Percentiles rank a stretch among this genome's conserved stretches.
phyloP scores from a whole-genome alignment of 257 asterid species.

The Ilex aquifolium region DNA sequence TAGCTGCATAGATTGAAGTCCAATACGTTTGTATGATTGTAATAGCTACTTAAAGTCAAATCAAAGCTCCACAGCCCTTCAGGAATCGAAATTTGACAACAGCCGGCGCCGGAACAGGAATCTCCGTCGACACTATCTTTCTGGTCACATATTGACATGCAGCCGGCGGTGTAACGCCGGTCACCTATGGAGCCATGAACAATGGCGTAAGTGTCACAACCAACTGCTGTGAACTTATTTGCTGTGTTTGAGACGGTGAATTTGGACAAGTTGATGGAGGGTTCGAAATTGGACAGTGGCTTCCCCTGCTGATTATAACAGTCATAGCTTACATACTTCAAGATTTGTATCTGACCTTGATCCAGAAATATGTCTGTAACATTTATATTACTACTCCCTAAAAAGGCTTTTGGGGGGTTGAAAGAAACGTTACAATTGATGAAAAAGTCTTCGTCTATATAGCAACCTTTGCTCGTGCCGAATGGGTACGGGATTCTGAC shows the following conservation, averaged over 20 bases:
- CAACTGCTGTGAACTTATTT: conserved; percentile 22
- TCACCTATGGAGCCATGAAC: not conserved
- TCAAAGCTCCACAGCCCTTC: conserved; percentile 5
- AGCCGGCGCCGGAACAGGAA: conserved; percentile 29
- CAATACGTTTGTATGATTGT: conserved; percentile 11
- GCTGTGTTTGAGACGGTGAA: conserved; percentile 13
- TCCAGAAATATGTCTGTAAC: too few relatives aligned
- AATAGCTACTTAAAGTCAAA: conserved; percentile 10
- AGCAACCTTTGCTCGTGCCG: too few relatives aligned
- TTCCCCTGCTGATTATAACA: conserved; percentile 17
- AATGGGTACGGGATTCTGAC: too few relatives aligned
- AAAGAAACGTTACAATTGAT: too few relatives aligned
- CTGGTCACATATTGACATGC: conserved; percentile 20
- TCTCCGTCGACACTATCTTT: conserved; percentile 1
- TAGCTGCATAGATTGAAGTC: conserved; percentile 27
- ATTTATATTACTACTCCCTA: too few relatives aligned
- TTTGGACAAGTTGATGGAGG: conserved; percentile 1
- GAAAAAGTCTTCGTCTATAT: too few relatives aligned
- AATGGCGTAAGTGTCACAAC: conserved; percentile 30
- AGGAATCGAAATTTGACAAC: conserved; percentile 29
- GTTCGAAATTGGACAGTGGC: not conserved
- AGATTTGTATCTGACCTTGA: too few relatives aligned
- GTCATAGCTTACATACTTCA: not conserved
- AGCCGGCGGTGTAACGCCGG: conserved; percentile 12
- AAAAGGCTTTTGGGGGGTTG: too few relatives aligned